Conservation (phyloP, 192 early-diverging fungal genomes). For the Entophlyctis luteolus region DNA sequence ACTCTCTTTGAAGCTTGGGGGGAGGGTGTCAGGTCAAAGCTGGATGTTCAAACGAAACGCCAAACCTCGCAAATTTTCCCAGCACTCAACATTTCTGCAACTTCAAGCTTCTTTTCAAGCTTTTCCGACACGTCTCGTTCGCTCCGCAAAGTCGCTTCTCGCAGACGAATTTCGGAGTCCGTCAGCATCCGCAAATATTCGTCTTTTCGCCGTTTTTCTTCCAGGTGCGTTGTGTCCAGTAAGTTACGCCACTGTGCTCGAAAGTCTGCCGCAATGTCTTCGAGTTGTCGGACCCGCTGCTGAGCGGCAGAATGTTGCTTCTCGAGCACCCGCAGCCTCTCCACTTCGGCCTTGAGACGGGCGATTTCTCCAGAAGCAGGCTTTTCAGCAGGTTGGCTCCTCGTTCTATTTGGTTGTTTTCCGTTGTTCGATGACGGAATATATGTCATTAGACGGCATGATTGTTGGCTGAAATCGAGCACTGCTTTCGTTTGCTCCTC, state of each 20-base stretch:
- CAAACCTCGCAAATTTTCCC: no score
- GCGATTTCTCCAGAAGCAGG: not conserved
- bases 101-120: not conserved
- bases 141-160: not conserved
- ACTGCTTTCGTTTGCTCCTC: conserved; percentile 25
- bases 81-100: no score
- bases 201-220: not conserved
- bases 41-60: no score
- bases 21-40: no score
- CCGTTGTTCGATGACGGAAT: not conserved
- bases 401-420: no score
- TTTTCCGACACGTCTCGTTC: not conserved
- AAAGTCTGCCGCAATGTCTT: not conserved
- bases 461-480: conserved; percentile 18
- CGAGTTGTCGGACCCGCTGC: not conserved
- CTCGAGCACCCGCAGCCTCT: not conserved
- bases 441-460: conserved; percentile 16
- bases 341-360: not conserved
- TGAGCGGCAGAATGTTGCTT: not conserved
- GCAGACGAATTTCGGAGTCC: not conserved
- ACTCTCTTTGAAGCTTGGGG: no score
- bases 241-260: not conserved
- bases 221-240: not conserved
- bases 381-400: not conserved
- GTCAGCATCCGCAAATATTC: not conserved